These are phyloP conservation scores for Quercus robur DNA, from an alignment of 306 rosid species.

Conservation along the genomic window DNA sequence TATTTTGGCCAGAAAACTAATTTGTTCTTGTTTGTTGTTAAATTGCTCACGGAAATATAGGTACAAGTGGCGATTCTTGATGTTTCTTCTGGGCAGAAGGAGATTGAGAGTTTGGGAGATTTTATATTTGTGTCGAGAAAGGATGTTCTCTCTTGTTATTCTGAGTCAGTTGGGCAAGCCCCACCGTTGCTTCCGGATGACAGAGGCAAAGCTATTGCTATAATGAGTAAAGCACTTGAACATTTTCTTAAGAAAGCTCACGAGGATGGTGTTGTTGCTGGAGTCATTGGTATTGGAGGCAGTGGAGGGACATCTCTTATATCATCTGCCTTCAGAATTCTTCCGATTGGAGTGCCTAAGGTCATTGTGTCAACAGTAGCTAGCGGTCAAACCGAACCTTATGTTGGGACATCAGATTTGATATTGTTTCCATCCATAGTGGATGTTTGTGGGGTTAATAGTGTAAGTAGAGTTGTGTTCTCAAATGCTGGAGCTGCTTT, in stretches of 20 bases:
- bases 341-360: slow-evolving; percentile 83
- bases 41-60: slow-evolving; percentile 29
- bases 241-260: slow-evolving; percentile 44
- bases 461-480: slow-evolving; percentile 66
- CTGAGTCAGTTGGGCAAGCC: slow-evolving; percentile 23
- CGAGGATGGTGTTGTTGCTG: slow-evolving; percentile 45
- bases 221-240: slow-evolving; percentile 70
- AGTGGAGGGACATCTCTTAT: slow-evolving; percentile 85
- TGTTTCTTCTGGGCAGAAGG: slow-evolving; percentile 54
- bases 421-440: slow-evolving; percentile 73
- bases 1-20: not conserved
- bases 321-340: slow-evolving; percentile 58
- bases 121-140: slow-evolving; percentile 61
- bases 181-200: slow-evolving; percentile 47
- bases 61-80: slow-evolving; percentile 62
- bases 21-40: not conserved
- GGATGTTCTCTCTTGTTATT: slow-evolving; percentile 43
- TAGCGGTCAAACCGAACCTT: slow-evolving; percentile 83
- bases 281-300: slow-evolving; percentile 80
- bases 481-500: slow-evolving; percentile 84
- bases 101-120: slow-evolving; percentile 29
- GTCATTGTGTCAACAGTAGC: slow-evolving; percentile 84
- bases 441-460: slow-evolving; percentile 76
- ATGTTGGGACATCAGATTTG: slow-evolving; percentile 74
- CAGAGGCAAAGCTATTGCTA: slow-evolving; percentile 65